Base-by-base conservation (phyloP, 441 rosid species). In the Arabidopsis hybrid region DNA sequence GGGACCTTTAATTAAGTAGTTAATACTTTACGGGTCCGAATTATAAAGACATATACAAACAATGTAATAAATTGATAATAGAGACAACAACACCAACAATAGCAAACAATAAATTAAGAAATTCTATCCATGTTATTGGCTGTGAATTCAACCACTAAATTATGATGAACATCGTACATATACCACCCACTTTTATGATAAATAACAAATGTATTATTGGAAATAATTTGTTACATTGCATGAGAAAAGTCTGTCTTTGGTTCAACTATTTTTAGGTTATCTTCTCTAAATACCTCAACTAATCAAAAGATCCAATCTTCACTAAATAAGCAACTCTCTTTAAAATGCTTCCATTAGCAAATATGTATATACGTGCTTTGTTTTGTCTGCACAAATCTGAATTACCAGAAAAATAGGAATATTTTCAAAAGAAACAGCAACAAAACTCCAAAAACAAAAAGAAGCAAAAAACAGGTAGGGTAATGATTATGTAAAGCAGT, bases 401-500 rank as follows among this genome's bases (percentile, higher is more conserved):
- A 64, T 64, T 49, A 70, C 40, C 75, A 70, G 35, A 70, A 43
- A 50, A 64, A 70, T 18, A 57, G 47, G 76, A 76, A 64, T 64
- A 65, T 76, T 52, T 60, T 49, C 61, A 47, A 57, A 63, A 46
- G 65, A 76, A 63, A 76, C 67, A 69, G 60, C 67, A 69, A 69
- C 40, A 63, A 69, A 64, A 64, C 3, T 64, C 75, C 75, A 70
- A 64, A 65, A 71, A 65, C 42, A 47, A 64, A 71, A 77, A 45
- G 57, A 59, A 11, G 46, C 67, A 67, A 64, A 34, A 56, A 59
- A 71, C 58, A 65, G 59, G 80, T 77, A 72, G 80, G 77, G 73
- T 17, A 78, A 72, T 66, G 73, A 72, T 77, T 73, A 52, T 77
- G 65, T 36, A 66, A 78, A 77, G 77, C 53, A 51, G 60, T 60